These are phyloP conservation scores for Pichia sp. DNA, from an alignment of 1,139 yeast genomes.

Conservation along the genomic window DNA sequence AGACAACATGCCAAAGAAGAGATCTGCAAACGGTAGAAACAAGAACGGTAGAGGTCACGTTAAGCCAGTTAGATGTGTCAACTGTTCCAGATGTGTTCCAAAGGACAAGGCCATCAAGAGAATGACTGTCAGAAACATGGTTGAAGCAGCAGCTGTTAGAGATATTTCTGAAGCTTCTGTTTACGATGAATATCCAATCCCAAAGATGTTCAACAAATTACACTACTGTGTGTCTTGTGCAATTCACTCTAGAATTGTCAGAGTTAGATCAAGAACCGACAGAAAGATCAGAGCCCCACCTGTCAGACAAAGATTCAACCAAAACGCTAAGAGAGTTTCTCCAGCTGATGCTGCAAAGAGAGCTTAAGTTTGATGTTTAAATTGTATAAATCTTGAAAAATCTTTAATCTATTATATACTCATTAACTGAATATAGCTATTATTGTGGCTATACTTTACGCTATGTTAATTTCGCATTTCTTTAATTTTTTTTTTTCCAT, in stretches of 20 bases:
- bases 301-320: slow-evolving; percentile 96
- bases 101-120: slow-evolving; percentile 99
- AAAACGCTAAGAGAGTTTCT: slow-evolving; percentile 85
- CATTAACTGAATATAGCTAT: too few relatives aligned
- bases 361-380: slow-evolving; percentile 23
- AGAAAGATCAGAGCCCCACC: slow-evolving; percentile 99
- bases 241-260: slow-evolving; percentile 98
- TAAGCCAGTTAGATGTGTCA: slow-evolving; percentile 99
- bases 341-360: slow-evolving; percentile 98
- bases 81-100: slow-evolving; percentile 99
- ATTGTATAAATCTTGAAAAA: too few relatives aligned
- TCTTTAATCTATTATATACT: too few relatives aligned
- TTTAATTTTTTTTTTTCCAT: too few relatives aligned
- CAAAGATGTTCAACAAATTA: slow-evolving; percentile 99
- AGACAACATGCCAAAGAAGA: slow-evolving; percentile 93
- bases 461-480: too few relatives aligned
- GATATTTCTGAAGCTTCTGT: slow-evolving; percentile 99
- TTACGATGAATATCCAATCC: slow-evolving; percentile 98
- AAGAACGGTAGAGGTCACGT: slow-evolving; percentile 99
- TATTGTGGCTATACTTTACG: too few relatives aligned
- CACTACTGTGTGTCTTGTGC: slow-evolving; percentile 99
- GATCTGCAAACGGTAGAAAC: slow-evolving; percentile 99
- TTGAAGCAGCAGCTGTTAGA: slow-evolving; percentile 99
- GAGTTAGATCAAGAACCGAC: slow-evolving; percentile 98
- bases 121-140: slow-evolving; percentile 99